These are phyloP conservation scores for Aspergillus cristatus DNA, from an alignment of 495 filamentous ascomycete genomes.

Conservation along the genomic window DNA sequence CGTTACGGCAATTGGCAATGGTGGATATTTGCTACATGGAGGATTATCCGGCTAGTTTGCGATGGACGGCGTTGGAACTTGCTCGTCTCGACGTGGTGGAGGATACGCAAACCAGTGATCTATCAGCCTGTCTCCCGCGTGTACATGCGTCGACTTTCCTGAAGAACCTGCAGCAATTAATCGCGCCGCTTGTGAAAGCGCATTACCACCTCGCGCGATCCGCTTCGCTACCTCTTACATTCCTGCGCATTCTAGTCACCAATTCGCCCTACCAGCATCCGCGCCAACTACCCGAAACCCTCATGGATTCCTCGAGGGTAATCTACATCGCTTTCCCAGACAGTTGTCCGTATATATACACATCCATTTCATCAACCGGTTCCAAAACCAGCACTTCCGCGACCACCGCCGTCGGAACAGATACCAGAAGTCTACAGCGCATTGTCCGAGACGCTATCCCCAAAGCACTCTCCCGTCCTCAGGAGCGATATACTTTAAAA, in stretches of 20 bases:
- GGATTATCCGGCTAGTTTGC: slow-evolving; percentile 59
- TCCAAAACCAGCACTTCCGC: slow-evolving; percentile 14
- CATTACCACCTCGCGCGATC: slow-evolving; percentile 68
- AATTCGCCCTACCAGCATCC: slow-evolving; percentile 62
- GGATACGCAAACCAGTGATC: slow-evolving; percentile 19
- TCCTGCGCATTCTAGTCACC: slow-evolving; percentile 65
- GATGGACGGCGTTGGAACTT: slow-evolving; percentile 66
- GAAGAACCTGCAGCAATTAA: slow-evolving; percentile 57
- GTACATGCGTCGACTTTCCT: slow-evolving; percentile 72
- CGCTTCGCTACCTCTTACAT: slow-evolving; percentile 50
- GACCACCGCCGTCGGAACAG: slow-evolving; percentile 29
- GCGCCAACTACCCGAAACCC: slow-evolving; percentile 26
- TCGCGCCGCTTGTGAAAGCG: slow-evolving; percentile 66
- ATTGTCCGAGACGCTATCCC: slow-evolving; percentile 66
- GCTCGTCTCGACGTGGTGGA: slow-evolving; percentile 23
- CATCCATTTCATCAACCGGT: slow-evolving; percentile 45
- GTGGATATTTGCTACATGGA: slow-evolving; percentile 70
- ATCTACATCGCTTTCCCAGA: slow-evolving; percentile 76
- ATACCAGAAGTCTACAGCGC: slow-evolving; percentile 55
- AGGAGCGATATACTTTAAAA: slow-evolving; percentile 58
- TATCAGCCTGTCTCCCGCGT: slow-evolving; percentile 48
- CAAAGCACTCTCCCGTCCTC: slow-evolving; percentile 61
- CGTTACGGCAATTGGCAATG: slow-evolving; percentile 70
- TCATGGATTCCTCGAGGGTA: slow-evolving; percentile 48
- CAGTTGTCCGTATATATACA: slow-evolving; percentile 63